phyloP scores from a whole-genome alignment of 192 early-diverging fungal species.

The Spizellomyces sp. region DNA sequence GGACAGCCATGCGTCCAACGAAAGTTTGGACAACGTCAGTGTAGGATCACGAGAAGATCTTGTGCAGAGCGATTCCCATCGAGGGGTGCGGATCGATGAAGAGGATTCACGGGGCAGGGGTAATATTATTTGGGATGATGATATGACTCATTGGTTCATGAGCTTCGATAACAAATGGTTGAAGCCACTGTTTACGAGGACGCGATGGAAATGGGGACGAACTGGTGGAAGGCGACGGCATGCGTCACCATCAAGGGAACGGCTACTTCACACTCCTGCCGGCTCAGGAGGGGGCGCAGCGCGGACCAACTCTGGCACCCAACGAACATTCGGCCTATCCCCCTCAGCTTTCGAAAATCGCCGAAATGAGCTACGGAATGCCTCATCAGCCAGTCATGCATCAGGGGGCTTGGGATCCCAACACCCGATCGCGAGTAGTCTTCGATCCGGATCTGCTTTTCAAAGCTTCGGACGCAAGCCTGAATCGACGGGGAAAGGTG shows the following conservation, averaged over 20 bases:
- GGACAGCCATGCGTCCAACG: background rate
- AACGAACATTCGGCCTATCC: no score
- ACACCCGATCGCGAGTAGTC: no score
- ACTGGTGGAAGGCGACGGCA: slow-evolving; percentile 2
- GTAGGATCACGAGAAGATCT: slow-evolving; percentile 12
- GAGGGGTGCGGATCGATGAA: slow-evolving; percentile 17
- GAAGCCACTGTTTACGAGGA: slow-evolving; percentile 74
- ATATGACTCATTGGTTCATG: slow-evolving; percentile 78
- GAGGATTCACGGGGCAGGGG: background rate
- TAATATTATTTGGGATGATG: slow-evolving; percentile 20
- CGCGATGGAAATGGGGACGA: background rate
- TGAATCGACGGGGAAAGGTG: no score
- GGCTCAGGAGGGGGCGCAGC: background rate
- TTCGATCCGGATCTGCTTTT: no score
- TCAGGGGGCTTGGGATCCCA: no score
- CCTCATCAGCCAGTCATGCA: no score
- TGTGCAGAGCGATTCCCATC: slow-evolving; percentile 6
- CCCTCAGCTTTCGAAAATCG: no score
- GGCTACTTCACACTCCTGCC: background rate
- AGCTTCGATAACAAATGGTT: slow-evolving; percentile 79
- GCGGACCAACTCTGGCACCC: no score
- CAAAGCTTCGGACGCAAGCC: no score
- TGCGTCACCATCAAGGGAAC: background rate
- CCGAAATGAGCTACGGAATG: no score
- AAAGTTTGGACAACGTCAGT: slow-evolving; percentile 1